Evolutionary conservation across 2,329 filamentous ascomycete species (phyloP).

Genomic region (Fusarium begoniae): DNA sequence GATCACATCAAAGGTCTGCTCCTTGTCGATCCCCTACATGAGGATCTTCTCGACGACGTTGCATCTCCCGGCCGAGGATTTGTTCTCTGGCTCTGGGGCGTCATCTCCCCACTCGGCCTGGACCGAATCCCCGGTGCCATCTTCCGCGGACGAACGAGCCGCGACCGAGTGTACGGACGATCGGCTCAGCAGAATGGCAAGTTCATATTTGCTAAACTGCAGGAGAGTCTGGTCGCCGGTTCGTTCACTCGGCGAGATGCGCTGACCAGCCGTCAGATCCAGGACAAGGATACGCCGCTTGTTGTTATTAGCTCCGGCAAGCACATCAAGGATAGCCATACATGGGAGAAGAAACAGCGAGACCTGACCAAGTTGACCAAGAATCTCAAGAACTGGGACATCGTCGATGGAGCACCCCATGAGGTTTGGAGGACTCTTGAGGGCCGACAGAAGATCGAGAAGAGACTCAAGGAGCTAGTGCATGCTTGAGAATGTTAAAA

Average conservation of each 20-base stretch:
- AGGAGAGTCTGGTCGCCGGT: conserved; percentile 89
- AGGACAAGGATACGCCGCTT: conserved; percentile 77
- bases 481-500: conserved; percentile 31
- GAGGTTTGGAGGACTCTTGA: conserved; percentile 83
- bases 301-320: conserved; percentile 85
- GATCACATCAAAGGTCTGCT: conserved; percentile 80
- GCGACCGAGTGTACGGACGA: conserved; percentile 86
- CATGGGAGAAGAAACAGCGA: conserved; percentile 86
- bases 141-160: conserved; percentile 80
- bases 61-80: conserved; percentile 79
- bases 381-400: conserved; percentile 84
- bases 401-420: conserved; percentile 85
- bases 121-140: conserved; percentile 82
- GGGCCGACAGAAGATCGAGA: conserved; percentile 80
- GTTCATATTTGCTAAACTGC: conserved; percentile 87
- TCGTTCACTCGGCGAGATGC: conserved; percentile 88
- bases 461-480: conserved; percentile 77
- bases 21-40: conserved; percentile 88
- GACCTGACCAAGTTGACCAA: conserved; percentile 84
- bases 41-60: conserved; percentile 78
- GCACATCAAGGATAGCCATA: conserved; percentile 69
- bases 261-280: conserved; percentile 79
- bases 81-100: conserved; percentile 83
- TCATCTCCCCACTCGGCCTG: conserved; percentile 87
- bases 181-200: conserved; percentile 83